phyloP scores from a whole-genome alignment of 176 grass and related monocot genomes.

The Carex kokanica region DNA sequence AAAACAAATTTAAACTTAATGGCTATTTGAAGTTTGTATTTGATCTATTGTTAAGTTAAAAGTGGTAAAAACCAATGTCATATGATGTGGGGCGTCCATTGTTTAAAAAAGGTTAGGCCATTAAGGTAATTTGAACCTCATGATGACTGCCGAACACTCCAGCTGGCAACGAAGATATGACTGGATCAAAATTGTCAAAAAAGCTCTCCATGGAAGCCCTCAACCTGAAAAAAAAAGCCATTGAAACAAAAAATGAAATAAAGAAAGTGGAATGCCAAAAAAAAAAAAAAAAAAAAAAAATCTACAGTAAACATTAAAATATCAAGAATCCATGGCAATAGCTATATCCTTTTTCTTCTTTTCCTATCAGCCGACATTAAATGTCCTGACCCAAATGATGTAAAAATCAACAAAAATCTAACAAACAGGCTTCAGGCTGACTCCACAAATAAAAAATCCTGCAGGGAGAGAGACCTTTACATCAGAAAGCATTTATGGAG shows the following conservation, averaged over 20 bases:
- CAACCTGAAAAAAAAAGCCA: slow-evolving; percentile 52
- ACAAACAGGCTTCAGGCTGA: background rate
- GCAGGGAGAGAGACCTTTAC: background rate
- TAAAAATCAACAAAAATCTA: background rate
- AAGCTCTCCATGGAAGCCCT: slow-evolving; percentile 84
- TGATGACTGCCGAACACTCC: slow-evolving; percentile 63
- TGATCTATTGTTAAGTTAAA: background rate
- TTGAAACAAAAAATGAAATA: slow-evolving; percentile 1
- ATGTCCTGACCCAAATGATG: background rate
- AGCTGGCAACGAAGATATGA: slow-evolving; percentile 52
- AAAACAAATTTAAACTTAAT: slow-evolving; percentile 2
- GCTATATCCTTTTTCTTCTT: background rate
- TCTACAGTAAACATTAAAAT: background rate
- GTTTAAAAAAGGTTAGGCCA: background rate
- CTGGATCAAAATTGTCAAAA: slow-evolving; percentile 74
- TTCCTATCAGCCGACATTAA: background rate
- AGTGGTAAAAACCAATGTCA: background rate
- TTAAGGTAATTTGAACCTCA: slow-evolving; percentile 58
- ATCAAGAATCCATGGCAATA: background rate
- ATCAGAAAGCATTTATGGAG: slow-evolving; percentile 13
- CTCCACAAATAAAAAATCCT: slow-evolving; percentile 18
- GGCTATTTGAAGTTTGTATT: background rate
- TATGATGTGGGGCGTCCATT: background rate
- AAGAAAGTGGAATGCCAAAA: slow-evolving; percentile 8
- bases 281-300: background rate